Conservation (phyloP, 331 rosid genomes). For the Telfairia occidentalis region DNA sequence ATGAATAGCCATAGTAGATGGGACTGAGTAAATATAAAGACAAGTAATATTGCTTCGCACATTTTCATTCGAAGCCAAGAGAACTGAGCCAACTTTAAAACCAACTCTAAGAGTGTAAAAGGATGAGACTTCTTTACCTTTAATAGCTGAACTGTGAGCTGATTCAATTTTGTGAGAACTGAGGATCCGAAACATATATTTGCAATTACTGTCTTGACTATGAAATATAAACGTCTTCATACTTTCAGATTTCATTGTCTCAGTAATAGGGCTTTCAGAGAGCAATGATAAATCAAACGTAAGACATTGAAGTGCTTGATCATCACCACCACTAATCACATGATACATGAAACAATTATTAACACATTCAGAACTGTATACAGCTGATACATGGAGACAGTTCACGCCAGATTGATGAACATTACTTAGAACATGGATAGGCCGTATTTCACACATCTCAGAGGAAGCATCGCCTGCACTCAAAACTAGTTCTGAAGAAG, state of each 20-base stretch:
- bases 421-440: constrained; percentile 40
- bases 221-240: constrained; percentile 16
- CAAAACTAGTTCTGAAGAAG: constrained; percentile 27
- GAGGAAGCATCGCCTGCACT: constrained; percentile 26
- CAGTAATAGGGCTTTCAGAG: constrained; percentile 22
- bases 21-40: background rate
- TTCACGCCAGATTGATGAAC: constrained; percentile 91
- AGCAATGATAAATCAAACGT: constrained; percentile 37
- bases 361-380: constrained; percentile 24
- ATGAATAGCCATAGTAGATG: background rate
- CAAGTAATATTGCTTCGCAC: background rate
- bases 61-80: background rate
- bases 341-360: constrained; percentile 30
- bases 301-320: constrained; percentile 68
- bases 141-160: constrained; percentile 87
- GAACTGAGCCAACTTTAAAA: background rate
- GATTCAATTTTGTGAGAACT: constrained; percentile 37
- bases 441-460: constrained; percentile 52
- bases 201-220: constrained; percentile 22
- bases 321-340: constrained; percentile 86
- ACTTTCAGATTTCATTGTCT: constrained; percentile 23
- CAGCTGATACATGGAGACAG: constrained; percentile 76
- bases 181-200: constrained; percentile 33
- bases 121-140: constrained; percentile 37
- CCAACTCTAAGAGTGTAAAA: background rate